A percentile compares a stretch with the other conserved stretches of the same genome.
phyloP scores from a whole-genome alignment of 768 basidiomycete species.

The Tylopilus felleus region DNA sequence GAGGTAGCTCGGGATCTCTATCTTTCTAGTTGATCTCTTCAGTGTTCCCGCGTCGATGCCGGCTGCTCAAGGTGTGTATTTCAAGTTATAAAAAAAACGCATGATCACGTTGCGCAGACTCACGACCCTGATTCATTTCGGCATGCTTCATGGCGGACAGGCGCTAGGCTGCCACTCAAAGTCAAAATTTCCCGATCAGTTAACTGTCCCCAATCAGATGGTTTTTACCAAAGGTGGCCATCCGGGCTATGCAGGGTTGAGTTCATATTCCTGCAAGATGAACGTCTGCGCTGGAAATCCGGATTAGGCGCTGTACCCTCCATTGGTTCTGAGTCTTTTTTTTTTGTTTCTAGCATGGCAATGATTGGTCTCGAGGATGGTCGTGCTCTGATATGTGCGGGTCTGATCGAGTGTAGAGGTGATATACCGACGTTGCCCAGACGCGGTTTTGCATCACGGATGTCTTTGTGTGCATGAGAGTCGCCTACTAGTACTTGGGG shows the following conservation, averaged over 20 bases:
- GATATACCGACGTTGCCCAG: not conserved
- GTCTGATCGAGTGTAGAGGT: not conserved
- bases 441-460: not conserved
- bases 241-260: not conserved
- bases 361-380: not conserved
- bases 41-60: constrained; percentile 1
- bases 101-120: constrained; percentile 3
- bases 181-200: constrained; percentile 18
- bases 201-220: not conserved
- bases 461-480: not conserved
- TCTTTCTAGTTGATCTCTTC: not conserved
- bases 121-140: constrained; percentile 33
- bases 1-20: constrained; percentile 4
- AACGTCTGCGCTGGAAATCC: not conserved
- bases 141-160: constrained; percentile 17
- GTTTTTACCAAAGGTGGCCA: constrained; percentile 5
- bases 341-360: constrained; percentile 4
- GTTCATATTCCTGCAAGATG: not conserved
- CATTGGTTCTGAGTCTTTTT: not conserved
- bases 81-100: constrained; percentile 2
- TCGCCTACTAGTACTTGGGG: not conserved
- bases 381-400: constrained; percentile 5
- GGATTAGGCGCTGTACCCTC: not conserved
- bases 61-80: not conserved
- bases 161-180: constrained; percentile 13